Conservation (phyloP, 208 protist species). For the Wallacemonas rigidus region DNA sequence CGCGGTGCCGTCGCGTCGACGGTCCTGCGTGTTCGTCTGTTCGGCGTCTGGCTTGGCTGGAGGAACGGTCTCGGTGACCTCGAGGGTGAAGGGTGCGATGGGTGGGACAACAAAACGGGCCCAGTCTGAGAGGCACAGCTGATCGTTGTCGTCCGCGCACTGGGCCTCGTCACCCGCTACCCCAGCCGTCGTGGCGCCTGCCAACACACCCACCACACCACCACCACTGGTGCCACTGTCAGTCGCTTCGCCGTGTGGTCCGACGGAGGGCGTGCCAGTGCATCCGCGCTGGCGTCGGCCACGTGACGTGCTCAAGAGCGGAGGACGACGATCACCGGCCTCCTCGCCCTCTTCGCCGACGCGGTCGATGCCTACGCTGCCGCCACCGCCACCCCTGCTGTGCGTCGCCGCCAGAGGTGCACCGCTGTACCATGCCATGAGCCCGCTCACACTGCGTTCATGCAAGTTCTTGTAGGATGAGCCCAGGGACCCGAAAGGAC, state of each 20-base stretch:
- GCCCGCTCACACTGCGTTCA: neutral
- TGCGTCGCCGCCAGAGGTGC: neutral
- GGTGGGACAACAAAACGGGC: neutral
- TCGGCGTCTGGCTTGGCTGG: too few relatives aligned
- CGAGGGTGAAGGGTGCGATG: slow-evolving; percentile 11
- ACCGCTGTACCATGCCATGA: slow-evolving; percentile 12
- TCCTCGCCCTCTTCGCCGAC: neutral
- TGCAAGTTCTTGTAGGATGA: neutral
- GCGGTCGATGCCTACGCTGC: neutral
- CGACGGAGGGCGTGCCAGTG: too few relatives aligned
- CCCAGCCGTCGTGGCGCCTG: neutral
- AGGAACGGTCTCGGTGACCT: neutral
- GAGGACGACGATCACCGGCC: too few relatives aligned
- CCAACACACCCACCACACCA: too few relatives aligned
- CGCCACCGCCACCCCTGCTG: neutral
- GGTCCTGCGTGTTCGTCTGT: too few relatives aligned
- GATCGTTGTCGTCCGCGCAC: neutral
- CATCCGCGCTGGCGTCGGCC: too few relatives aligned
- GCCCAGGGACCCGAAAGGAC: neutral
- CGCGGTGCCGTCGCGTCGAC: too few relatives aligned
- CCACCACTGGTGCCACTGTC: too few relatives aligned
- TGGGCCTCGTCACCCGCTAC: neutral
- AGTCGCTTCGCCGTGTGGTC: too few relatives aligned
- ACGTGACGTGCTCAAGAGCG: too few relatives aligned
- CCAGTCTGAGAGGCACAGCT: neutral